phyloP scores from a whole-genome alignment of 2,329 filamentous ascomycete genomes.

The Aspergillus fumigatus region DNA sequence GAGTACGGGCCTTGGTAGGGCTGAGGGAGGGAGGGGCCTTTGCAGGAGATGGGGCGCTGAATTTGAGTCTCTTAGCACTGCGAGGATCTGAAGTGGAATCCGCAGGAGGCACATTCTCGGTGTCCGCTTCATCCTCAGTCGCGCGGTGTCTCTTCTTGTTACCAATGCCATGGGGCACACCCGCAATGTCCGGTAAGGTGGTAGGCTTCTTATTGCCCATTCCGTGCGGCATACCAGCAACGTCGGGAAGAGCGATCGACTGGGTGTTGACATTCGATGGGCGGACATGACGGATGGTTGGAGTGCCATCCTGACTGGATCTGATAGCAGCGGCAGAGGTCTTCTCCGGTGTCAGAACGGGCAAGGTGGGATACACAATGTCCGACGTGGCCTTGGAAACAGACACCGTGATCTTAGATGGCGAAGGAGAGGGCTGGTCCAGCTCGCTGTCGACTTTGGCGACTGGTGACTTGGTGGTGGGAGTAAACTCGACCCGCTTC shows the following conservation, averaged over 20 bases:
- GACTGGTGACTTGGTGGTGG: slow-evolving; percentile 54
- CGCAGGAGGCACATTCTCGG: slow-evolving; percentile 30
- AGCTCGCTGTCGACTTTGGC: slow-evolving; percentile 22
- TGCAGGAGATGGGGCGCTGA: slow-evolving; percentile 20
- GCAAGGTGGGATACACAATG: slow-evolving; percentile 35
- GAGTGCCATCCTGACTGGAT: slow-evolving; percentile 15
- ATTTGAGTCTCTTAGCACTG: slow-evolving; percentile 34
- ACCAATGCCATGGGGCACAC: slow-evolving; percentile 34
- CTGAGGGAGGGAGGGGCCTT: slow-evolving; percentile 24
- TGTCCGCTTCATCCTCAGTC: slow-evolving; percentile 26
- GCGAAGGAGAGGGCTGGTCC: slow-evolving; percentile 37
- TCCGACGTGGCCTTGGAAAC: slow-evolving; percentile 23
- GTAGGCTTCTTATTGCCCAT: slow-evolving; percentile 34
- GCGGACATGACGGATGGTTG: slow-evolving; percentile 40
- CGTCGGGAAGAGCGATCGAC: slow-evolving; percentile 20
- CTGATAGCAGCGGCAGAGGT: slow-evolving; percentile 11
- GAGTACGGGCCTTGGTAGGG: slow-evolving; percentile 31
- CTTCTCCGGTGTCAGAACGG: slow-evolving; percentile 34
- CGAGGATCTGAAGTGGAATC: slow-evolving; percentile 23
- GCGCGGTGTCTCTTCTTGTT: slow-evolving; percentile 39
- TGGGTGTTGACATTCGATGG: slow-evolving; percentile 23
- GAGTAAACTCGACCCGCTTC: slow-evolving; percentile 79
- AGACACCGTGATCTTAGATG: slow-evolving; percentile 32
- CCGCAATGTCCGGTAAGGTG: slow-evolving; percentile 16
- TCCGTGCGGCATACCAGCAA: slow-evolving; percentile 36